Evolutionary conservation across 306 rosid species (phyloP), one percentile per base, ranked within the genome.

Genomic region (Vigna reflexopilosa): DNA sequence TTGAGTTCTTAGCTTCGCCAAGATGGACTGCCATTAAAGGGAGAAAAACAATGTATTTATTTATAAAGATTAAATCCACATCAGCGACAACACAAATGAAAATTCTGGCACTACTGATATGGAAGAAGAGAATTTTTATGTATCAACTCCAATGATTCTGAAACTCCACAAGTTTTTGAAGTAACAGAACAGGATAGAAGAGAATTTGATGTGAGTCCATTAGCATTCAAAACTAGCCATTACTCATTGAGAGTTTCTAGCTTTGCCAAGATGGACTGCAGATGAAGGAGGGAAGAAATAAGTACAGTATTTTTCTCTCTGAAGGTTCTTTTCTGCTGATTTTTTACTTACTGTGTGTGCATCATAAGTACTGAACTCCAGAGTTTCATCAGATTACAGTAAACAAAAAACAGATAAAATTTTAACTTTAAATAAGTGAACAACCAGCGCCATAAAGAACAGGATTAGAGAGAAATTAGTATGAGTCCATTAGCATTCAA

Each of bases 141-240:
- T 83, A 77, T 83, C 85, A 30, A 72, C 88, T 83, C 86, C 79
- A 71, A 72, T 73, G 77, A 75, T 87, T 77, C 90, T 72, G 85
- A 47, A 52, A 58, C 90, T 80, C 73, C 84, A 87, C 73, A 2
- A 48, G 30, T 2, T 19, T 49, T 16, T 49, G 59, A 66, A 80
- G 77, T 47, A 71, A 62, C 91, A 86, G 80, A 82, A 87, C 84
- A 84, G 52, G 77, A 80, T 48, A 19, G 12, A 65, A 82, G 83
- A 3, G 70, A 83, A 54, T 1, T 68, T 80, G 5, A 24, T 89
- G 3, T 83, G 2, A 84, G 87, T 82, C 87, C 91, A 89, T 83
- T 91, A 87, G 89, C 98, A 91, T 89, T 86, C 88, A 90, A 88
- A 90, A 74, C 88, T 88, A 88, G 69, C 13, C 85, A 91, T 70